A percentile compares a stretch with the other conserved stretches of the same genome.
Evolutionary conservation across 73 alveolate species (phyloP).

Genomic region (Tetrahymena elliotti): DNA sequence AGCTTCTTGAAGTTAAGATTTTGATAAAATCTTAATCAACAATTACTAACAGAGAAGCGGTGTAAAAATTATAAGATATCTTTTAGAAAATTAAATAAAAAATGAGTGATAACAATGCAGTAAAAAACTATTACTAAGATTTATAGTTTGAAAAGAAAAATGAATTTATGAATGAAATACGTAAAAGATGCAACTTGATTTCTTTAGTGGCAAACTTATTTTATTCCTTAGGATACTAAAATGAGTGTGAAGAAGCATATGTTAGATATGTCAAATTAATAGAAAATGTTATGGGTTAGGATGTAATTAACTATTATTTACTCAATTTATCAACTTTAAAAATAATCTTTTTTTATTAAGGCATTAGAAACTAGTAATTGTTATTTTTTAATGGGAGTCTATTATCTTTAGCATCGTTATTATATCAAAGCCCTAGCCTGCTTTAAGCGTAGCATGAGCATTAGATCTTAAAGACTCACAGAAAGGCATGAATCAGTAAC

Average conservation of each 20-base stretch:
- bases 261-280: background rate
- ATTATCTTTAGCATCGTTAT: background rate
- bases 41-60: background rate
- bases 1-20: background rate
- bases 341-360: background rate
- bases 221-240: background rate
- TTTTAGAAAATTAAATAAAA: background rate
- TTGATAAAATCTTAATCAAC: background rate
- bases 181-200: background rate
- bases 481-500: background rate
- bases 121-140: background rate
- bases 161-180: background rate
- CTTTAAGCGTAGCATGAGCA: background rate
- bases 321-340: background rate
- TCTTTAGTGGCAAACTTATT: background rate
- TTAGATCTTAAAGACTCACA: background rate
- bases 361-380: background rate
- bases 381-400: background rate
- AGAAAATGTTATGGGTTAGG: background rate
- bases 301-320: background rate
- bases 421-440: background rate
- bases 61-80: background rate
- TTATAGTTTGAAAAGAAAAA: background rate
- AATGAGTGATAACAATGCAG: background rate
- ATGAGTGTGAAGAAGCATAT: background rate